These are phyloP conservation scores for Graphilbum sp. DNA, from an alignment of 2,329 filamentous ascomycete species.

Conservation along the genomic window DNA sequence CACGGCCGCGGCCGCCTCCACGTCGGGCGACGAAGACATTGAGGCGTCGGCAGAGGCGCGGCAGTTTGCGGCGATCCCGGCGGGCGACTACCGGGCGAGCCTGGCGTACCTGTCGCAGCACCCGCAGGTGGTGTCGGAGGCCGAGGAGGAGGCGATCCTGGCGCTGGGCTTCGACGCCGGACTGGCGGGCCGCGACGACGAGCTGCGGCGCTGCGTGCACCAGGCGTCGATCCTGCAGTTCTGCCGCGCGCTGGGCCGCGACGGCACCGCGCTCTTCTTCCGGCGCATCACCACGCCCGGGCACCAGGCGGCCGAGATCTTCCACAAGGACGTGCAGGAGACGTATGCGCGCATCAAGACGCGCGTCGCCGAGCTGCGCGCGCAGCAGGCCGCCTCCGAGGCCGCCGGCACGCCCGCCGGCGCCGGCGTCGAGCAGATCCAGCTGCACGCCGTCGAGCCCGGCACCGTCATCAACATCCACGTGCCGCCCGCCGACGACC, in stretches of 20 bases:
- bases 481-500: slow-evolving; percentile 54
- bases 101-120: slow-evolving; percentile 65
- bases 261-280: slow-evolving; percentile 88
- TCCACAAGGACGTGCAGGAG: slow-evolving; percentile 79
- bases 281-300: slow-evolving; percentile 81
- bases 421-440: slow-evolving; percentile 77
- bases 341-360: slow-evolving; percentile 72
- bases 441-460: slow-evolving; percentile 89
- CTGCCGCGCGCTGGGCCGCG: slow-evolving; percentile 73
- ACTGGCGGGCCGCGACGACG: slow-evolving; percentile 47
- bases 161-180: slow-evolving; percentile 82
- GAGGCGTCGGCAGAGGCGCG: slow-evolving; percentile 60
- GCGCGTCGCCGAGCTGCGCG: slow-evolving; percentile 55
- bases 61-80: slow-evolving; percentile 63
- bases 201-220: slow-evolving; percentile 76
- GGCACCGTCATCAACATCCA: slow-evolving; percentile 81
- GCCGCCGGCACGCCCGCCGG: slow-evolving; percentile 33
- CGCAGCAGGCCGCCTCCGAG: slow-evolving; percentile 21
- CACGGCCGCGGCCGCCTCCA: not conserved
- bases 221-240: slow-evolving; percentile 88
- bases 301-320: slow-evolving; percentile 81
- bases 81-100: slow-evolving; percentile 56
- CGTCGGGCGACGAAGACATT: slow-evolving; percentile 50
- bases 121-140: slow-evolving; percentile 59
- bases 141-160: slow-evolving; percentile 78